phyloP scores from a whole-genome alignment of 164 flowering plant species.

The Berberis thunbergii region DNA sequence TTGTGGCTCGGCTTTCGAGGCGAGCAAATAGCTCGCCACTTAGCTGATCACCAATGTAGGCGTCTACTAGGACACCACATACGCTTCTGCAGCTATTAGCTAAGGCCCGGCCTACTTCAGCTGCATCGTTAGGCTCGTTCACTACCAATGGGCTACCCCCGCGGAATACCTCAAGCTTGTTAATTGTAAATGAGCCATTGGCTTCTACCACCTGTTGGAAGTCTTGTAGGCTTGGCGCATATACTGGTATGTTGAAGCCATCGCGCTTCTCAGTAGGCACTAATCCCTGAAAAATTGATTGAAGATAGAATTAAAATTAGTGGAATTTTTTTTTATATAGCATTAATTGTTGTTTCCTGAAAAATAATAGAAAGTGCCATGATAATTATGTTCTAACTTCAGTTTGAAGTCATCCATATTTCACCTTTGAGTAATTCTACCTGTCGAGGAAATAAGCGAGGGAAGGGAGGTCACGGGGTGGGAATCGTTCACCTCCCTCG shows the following conservation, averaged over 20 bases:
- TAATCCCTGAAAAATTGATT: constrained; percentile 32
- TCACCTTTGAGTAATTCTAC: too few relatives aligned
- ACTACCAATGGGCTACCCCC: constrained; percentile 90
- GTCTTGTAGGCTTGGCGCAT: constrained; percentile 74
- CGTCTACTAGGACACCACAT: constrained; percentile 75
- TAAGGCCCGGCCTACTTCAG: constrained; percentile 68
- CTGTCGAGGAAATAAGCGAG: too few relatives aligned
- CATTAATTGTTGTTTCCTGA: too few relatives aligned
- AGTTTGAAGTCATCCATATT: too few relatives aligned
- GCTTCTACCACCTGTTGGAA: constrained; percentile 84
- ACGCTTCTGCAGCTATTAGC: constrained; percentile 73
- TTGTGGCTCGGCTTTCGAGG: constrained; percentile 47
- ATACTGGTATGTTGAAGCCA: constrained; percentile 80
- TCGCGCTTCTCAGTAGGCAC: constrained; percentile 50
- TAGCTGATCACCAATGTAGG: constrained; percentile 70
- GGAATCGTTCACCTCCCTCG: too few relatives aligned
- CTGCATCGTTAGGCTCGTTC: constrained; percentile 50
- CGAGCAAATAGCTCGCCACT: constrained; percentile 55
- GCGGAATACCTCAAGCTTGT: constrained; percentile 60
- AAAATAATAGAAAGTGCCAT: too few relatives aligned
- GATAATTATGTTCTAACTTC: too few relatives aligned
- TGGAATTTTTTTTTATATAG: too few relatives aligned
- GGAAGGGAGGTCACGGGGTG: too few relatives aligned
- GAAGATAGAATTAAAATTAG: too few relatives aligned
- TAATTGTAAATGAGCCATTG: constrained; percentile 48